phyloP scores from a whole-genome alignment of 2,329 filamentous ascomycete species.

The Penicillium sp. region DNA sequence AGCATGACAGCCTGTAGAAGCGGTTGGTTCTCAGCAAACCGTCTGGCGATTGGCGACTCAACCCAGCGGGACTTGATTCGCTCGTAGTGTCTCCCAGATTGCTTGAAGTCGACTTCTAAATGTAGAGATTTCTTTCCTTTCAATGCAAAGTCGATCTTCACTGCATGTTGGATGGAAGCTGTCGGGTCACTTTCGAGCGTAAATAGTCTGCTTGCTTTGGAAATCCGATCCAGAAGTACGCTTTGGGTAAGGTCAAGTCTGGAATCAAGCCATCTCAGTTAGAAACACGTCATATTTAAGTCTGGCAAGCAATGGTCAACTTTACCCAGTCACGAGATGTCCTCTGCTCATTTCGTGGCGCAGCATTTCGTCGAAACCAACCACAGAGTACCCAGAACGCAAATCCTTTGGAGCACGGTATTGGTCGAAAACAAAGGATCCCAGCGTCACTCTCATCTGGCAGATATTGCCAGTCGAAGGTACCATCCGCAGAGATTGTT shows the following conservation, averaged over 20 bases:
- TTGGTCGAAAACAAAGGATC: conserved; percentile 36
- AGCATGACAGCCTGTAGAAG: conserved; percentile 34
- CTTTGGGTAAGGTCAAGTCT: conserved; percentile 24
- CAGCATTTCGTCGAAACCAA: conserved; percentile 41
- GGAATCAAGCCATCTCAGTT: not conserved
- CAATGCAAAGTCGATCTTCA: conserved; percentile 39
- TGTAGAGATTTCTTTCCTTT: conserved; percentile 28
- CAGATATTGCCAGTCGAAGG: conserved; percentile 31
- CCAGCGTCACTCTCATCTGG: conserved; percentile 42
- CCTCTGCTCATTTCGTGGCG: conserved; percentile 33
- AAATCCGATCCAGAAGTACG: conserved; percentile 28
- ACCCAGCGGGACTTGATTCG: conserved; percentile 34
- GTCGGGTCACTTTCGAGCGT: conserved; percentile 21
- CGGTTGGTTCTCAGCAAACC: conserved; percentile 20
- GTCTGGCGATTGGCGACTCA: conserved; percentile 21
- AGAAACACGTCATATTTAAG: not conserved
- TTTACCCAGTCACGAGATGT: conserved; percentile 36
- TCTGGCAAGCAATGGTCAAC: not conserved
- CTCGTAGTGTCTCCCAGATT: conserved; percentile 30
- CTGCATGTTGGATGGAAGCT: conserved; percentile 29
- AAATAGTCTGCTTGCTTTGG: conserved; percentile 25
- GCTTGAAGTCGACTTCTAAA: conserved; percentile 35
- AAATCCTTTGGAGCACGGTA: conserved; percentile 28
- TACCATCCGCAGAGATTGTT: conserved; percentile 28
- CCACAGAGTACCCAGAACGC: conserved; percentile 27